phyloP scores from a whole-genome alignment of 805 yeast species.

The Saturnispora kantuleensis region DNA sequence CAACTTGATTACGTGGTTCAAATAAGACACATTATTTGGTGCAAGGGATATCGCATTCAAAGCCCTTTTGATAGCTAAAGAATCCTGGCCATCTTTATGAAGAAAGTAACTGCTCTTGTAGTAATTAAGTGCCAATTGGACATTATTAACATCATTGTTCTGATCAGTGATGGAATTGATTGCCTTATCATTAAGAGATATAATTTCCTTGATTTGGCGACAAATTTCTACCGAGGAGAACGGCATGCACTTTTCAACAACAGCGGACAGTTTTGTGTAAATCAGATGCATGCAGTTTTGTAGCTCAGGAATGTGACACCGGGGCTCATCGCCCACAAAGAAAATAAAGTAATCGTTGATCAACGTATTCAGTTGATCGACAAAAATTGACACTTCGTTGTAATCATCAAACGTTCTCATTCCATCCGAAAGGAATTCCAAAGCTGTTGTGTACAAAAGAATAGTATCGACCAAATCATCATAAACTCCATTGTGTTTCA shows the following conservation, averaged over 20 bases:
- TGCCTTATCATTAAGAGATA: conserved; percentile 8
- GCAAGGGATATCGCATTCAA: conserved; percentile 38
- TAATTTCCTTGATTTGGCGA: neutral
- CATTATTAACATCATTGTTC: conserved; percentile 4
- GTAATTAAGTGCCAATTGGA: conserved; percentile 17
- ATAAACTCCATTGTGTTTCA: conserved; percentile 27
- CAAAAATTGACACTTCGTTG: conserved; percentile 16
- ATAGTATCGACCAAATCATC: conserved; percentile 29
- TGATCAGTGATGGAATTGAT: conserved; percentile 9
- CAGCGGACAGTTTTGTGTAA: conserved; percentile 20
- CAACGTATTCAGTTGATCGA: conserved; percentile 7
- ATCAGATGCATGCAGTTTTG: conserved; percentile 17
- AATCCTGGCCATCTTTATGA: conserved; percentile 34
- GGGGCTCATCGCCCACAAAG: conserved; percentile 5
- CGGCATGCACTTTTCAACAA: conserved; percentile 14
- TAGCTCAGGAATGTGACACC: conserved; percentile 16
- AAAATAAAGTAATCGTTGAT: conserved; percentile 9
- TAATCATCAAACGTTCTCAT: conserved; percentile 10
- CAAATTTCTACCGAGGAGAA: neutral
- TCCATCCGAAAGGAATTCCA: conserved; percentile 12
- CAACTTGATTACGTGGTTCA: conserved; percentile 61
- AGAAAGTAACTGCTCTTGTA: conserved; percentile 41
- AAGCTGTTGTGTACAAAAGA: conserved; percentile 15
- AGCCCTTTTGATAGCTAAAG: conserved; percentile 35
- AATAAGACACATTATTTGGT: conserved; percentile 49